phyloP scores from a whole-genome alignment of 768 basidiomycete species.

The Boletus sp. region DNA sequence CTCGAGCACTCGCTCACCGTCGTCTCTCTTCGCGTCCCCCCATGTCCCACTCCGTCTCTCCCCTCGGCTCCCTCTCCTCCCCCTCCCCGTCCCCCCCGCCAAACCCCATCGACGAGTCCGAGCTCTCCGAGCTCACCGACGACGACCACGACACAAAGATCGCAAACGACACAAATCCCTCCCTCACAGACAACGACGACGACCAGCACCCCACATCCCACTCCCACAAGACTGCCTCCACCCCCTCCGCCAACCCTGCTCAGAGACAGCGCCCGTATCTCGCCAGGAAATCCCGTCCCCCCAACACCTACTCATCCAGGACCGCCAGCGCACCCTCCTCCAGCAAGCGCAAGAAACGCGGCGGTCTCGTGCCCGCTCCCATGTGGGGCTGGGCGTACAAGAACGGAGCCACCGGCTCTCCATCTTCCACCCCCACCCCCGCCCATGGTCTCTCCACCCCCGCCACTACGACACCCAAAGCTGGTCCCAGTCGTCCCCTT shows the following conservation, averaged over 20 bases:
- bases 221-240: slow-evolving; percentile 7
- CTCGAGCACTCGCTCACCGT: slow-evolving; percentile 1
- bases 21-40: background rate
- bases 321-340: slow-evolving; percentile 9
- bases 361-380: slow-evolving; percentile 70
- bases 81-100: slow-evolving; percentile 64
- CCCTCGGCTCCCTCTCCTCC: slow-evolving; percentile 64
- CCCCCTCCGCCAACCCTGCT: background rate
- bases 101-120: slow-evolving; percentile 52
- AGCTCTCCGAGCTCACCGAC: slow-evolving; percentile 82
- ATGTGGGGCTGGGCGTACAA: slow-evolving; percentile 88
- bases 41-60: slow-evolving; percentile 29
- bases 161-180: slow-evolving; percentile 32
- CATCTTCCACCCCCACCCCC: slow-evolving; percentile 9
- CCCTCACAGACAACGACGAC: slow-evolving; percentile 26
- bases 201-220: slow-evolving; percentile 17
- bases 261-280: slow-evolving; percentile 11
- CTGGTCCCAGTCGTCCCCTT: slow-evolving; percentile 9
- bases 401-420: slow-evolving; percentile 30
- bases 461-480: background rate
- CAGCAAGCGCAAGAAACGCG: slow-evolving; percentile 49
- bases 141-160: slow-evolving; percentile 59
- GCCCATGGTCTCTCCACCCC: slow-evolving; percentile 5
- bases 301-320: slow-evolving; percentile 2
- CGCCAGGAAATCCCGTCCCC: slow-evolving; percentile 5